Percentiles rank a stretch among this genome's conserved stretches.
Conservation (phyloP, 495 filamentous ascomycete species). For the Sordaria brevicollis region DNA sequence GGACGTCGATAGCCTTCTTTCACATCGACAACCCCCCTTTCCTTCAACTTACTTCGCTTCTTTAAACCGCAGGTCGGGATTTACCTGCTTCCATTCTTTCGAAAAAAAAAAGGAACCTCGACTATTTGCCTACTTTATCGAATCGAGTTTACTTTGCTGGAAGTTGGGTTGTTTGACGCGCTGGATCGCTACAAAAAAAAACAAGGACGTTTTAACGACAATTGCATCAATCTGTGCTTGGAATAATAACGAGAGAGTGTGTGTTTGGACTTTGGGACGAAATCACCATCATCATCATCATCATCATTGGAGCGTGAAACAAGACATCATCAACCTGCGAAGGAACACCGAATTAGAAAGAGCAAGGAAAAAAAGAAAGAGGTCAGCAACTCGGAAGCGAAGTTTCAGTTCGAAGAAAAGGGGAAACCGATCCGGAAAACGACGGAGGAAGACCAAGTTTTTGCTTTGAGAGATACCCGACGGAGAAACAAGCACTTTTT, state of each 20-base stretch:
- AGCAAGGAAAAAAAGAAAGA: neutral
- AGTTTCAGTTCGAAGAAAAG: neutral
- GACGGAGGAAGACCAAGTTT: neutral
- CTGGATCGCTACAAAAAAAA: neutral
- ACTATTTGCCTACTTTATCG: neutral
- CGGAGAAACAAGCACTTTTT: slow-evolving; percentile 2
- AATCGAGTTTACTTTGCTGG: neutral
- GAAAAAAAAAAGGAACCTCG: slow-evolving; percentile 1
- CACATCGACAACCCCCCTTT: slow-evolving; percentile 25
- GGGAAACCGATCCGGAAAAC: neutral
- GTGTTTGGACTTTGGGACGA: neutral
- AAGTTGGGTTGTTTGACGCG: neutral
- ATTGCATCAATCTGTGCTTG: neutral
- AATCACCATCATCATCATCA: neutral
- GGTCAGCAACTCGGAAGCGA: neutral
- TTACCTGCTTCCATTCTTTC: slow-evolving; percentile 28
- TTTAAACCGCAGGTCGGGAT: slow-evolving; percentile 38
- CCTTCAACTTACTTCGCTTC: slow-evolving; percentile 8
- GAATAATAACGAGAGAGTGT: neutral
- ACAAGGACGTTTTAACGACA: neutral
- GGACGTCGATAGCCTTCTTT: slow-evolving; percentile 38
- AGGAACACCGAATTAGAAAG: neutral
- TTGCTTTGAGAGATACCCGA: neutral
- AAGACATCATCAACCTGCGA: neutral
- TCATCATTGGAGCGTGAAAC: neutral